A percentile compares a stretch with the other conserved stretches of the same genome.
phyloP scores from a whole-genome alignment of 1,284 basidiomycete genomes.

The Singerocomus inundabilis region DNA sequence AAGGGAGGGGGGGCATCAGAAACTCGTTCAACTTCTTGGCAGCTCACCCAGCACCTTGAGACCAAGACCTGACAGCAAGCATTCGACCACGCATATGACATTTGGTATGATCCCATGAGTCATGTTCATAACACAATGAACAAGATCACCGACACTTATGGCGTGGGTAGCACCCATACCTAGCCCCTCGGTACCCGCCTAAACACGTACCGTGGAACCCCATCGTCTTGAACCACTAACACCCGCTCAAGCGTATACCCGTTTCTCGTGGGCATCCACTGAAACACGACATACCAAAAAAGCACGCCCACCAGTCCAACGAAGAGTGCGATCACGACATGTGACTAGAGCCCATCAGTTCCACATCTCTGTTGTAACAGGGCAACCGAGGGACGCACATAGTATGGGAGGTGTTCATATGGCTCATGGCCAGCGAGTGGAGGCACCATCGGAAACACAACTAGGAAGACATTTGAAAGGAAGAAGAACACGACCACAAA shows the following conservation, averaged over 20 bases:
- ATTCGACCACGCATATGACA: too few species aligned
- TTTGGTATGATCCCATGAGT: too few species aligned
- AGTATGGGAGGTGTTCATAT: conserved; percentile 63
- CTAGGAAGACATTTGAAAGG: conserved; percentile 61
- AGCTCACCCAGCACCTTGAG: too few species aligned
- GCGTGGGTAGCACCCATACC: background rate
- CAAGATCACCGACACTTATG: background rate
- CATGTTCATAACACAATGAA: too few species aligned
- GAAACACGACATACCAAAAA: conserved; percentile 60
- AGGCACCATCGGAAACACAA: conserved; percentile 58
- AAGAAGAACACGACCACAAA: conserved; percentile 52
- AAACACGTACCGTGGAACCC: conserved; percentile 46
- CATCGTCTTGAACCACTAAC: conserved; percentile 53
- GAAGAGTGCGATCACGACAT: conserved; percentile 48
- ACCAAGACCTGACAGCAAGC: too few species aligned
- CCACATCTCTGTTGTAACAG: background rate
- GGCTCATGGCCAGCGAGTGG: conserved; percentile 48
- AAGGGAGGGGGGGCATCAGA: too few species aligned
- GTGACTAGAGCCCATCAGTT: conserved; percentile 39
- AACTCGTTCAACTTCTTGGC: too few species aligned
- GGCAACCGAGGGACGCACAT: conserved; percentile 41
- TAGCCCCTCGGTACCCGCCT: conserved; percentile 14
- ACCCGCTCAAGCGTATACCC: conserved; percentile 52
- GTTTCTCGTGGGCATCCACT: conserved; percentile 51
- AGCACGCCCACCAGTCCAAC: conserved; percentile 51